Evolutionary conservation across 2,329 filamentous ascomycete genomes (phyloP).

Genomic region (Venturia effusa): DNA sequence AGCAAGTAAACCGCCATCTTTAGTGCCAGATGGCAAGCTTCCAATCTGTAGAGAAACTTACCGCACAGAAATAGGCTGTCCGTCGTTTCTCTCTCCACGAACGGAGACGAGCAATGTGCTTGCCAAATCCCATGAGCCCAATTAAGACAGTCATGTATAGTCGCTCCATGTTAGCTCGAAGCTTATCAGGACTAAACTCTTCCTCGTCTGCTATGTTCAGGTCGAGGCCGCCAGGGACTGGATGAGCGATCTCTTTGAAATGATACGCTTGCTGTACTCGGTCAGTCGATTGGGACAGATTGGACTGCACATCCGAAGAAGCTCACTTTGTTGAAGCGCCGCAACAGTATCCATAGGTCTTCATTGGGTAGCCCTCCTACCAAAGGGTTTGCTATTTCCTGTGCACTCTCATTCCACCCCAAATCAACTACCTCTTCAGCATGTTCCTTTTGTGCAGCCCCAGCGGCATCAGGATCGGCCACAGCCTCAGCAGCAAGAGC

Average conservation of each 20-base stretch:
- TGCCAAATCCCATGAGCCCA: constrained; percentile 52
- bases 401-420: constrained; percentile 56
- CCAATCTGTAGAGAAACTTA: constrained; percentile 18
- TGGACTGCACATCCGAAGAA: background rate
- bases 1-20: background rate
- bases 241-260: constrained; percentile 55
- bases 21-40: background rate
- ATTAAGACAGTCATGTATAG: constrained; percentile 72
- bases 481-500: constrained; percentile 29
- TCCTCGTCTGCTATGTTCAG: constrained; percentile 74
- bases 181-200: constrained; percentile 75
- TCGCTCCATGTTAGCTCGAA: constrained; percentile 66
- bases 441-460: constrained; percentile 29
- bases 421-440: constrained; percentile 48
- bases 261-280: constrained; percentile 49
- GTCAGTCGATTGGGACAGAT: background rate
- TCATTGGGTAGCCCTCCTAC: constrained; percentile 62
- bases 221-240: constrained; percentile 59
- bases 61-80: constrained; percentile 55
- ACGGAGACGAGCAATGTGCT: constrained; percentile 64
- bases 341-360: constrained; percentile 59
- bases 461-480: constrained; percentile 33
- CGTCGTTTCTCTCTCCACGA: constrained; percentile 67
- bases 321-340: constrained; percentile 61
- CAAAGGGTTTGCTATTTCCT: constrained; percentile 46